Evolutionary conservation across 2,329 filamentous ascomycete genomes (phyloP).

Genomic region (Hansfordia pulvinata): DNA sequence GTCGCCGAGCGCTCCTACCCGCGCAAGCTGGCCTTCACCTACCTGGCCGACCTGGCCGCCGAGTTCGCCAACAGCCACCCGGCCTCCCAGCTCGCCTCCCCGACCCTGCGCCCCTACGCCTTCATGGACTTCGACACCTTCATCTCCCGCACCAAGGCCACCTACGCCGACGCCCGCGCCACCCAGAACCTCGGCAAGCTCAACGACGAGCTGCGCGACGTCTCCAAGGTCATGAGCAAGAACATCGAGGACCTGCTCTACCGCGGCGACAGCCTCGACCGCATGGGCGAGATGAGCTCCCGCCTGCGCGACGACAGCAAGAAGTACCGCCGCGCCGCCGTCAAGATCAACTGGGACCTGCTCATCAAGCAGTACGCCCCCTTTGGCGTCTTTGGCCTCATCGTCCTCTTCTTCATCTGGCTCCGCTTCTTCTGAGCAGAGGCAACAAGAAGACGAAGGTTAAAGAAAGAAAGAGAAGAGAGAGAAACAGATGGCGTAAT

Average conservation of each 20-base stretch:
- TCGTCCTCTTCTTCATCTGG: constrained; percentile 79
- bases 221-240: constrained; percentile 99
- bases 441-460: not conserved
- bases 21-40: constrained; percentile 95
- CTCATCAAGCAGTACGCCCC: constrained; percentile 94
- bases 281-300: constrained; percentile 91
- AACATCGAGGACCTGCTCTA: constrained; percentile 98
- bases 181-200: constrained; percentile 87
- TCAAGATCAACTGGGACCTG: constrained; percentile 96
- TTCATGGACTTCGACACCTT: constrained; percentile 98
- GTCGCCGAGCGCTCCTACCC: constrained; percentile 91
- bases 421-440: constrained; percentile 75
- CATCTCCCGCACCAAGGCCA: constrained; percentile 82
- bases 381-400: constrained; percentile 65
- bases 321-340: constrained; percentile 86
- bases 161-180: constrained; percentile 85
- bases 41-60: constrained; percentile 79
- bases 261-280: constrained; percentile 82
- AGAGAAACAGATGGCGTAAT: not conserved
- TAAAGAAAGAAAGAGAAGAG: not conserved
- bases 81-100: constrained; percentile 55
- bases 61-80: constrained; percentile 88
- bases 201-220: constrained; percentile 93
- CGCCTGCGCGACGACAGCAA: constrained; percentile 81
- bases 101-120: constrained; percentile 75